These are phyloP conservation scores for Tephrocybe rancida DNA, from an alignment of 768 basidiomycete species.

Conservation along the genomic window DNA sequence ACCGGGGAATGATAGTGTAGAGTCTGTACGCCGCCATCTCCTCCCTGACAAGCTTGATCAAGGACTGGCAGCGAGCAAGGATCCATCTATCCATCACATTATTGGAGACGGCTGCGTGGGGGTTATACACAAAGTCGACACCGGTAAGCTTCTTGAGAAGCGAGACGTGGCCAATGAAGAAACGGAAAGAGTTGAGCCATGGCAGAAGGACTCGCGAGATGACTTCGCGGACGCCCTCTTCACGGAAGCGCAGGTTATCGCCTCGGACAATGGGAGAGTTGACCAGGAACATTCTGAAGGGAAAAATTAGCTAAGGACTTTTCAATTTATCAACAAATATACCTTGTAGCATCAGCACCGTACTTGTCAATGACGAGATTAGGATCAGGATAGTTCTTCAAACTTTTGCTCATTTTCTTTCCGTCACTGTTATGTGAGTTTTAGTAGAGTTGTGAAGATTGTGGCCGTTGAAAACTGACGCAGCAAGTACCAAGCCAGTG, in stretches of 20 bases:
- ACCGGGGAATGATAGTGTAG: slow-evolving; percentile 95
- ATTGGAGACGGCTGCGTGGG: slow-evolving; percentile 77
- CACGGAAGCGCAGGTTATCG: slow-evolving; percentile 96
- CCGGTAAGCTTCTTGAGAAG: slow-evolving; percentile 82
- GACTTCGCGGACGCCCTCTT: slow-evolving; percentile 97
- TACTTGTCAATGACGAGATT: slow-evolving; percentile 87
- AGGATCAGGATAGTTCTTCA: slow-evolving; percentile 97
- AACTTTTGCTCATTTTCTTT: slow-evolving; percentile 99
- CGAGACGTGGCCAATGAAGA: slow-evolving; percentile 95
- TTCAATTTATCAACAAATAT: background rate
- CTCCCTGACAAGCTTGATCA: slow-evolving; percentile 86
- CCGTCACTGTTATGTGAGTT: slow-evolving; percentile 65
- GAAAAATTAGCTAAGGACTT: slow-evolving; percentile 3
- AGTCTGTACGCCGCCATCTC: slow-evolving; percentile 98
- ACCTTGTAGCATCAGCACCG: slow-evolving; percentile 96
- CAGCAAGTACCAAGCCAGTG: slow-evolving; percentile 92
- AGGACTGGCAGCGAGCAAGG: slow-evolving; percentile 94
- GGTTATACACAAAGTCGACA: slow-evolving; percentile 82
- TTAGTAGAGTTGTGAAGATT: background rate
- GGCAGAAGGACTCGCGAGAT: slow-evolving; percentile 95
- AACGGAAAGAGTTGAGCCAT: slow-evolving; percentile 98
- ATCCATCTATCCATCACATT: slow-evolving; percentile 99
- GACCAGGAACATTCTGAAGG: slow-evolving; percentile 89
- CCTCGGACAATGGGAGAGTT: slow-evolving; percentile 99
- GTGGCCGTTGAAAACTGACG: slow-evolving; percentile 49